Evolutionary conservation across 495 filamentous ascomycete species (phyloP), one percentile per base, ranked within the genome.

Genomic region (Astrothelium subdiscretum): DNA sequence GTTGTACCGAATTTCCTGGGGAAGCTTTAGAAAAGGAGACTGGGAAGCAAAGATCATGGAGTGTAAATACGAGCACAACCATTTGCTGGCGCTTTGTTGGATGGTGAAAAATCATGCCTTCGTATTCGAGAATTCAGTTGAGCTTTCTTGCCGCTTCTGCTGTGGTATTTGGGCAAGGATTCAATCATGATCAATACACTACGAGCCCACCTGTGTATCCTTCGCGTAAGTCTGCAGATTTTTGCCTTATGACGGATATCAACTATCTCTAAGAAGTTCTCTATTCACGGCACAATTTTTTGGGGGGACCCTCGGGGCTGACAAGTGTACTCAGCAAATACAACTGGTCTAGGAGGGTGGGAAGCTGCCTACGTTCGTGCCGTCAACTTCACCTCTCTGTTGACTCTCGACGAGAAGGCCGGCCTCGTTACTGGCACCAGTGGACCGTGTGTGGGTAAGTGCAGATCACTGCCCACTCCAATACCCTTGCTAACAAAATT

Each of bases 181-280:
- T 63, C 22, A 59, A 61, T 48, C 66, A 65, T n/a, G 29, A 58
- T 1, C 61, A 60, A 42, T 71, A 67, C 58, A 59, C 52, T 6
- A 68, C 59, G 15, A 70, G 68, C 32, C 70, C 70, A 42, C 66
- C 66, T 1, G 64, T 72, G 8, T 72, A 70, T 52, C 70, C 70
- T 20, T 64, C 70, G 2, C 70, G 70, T 72, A 62, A 63, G 70
- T 65, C 15, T 27, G n/a, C 11, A 57, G 18, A 26, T 31, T 40
- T 20, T 44, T 58, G 22, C 22, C 18, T 58, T 51, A 1, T 51
- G 22, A 1, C n/a, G 5, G 26, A 1, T 26, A n/a, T 11, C 24
- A 12, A 10, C n/a, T n/a, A n/a, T n/a, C n/a, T n/a, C n/a, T n/a
- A n/a, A n/a, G n/a, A n/a, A n/a, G n/a, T n/a, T n/a, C n/a, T n/a